Percentiles rank a stretch among this genome's conserved stretches.
Evolutionary conservation across 2,329 filamentous ascomycete species (phyloP).

Genomic region (Lachnellula occidentalis): DNA sequence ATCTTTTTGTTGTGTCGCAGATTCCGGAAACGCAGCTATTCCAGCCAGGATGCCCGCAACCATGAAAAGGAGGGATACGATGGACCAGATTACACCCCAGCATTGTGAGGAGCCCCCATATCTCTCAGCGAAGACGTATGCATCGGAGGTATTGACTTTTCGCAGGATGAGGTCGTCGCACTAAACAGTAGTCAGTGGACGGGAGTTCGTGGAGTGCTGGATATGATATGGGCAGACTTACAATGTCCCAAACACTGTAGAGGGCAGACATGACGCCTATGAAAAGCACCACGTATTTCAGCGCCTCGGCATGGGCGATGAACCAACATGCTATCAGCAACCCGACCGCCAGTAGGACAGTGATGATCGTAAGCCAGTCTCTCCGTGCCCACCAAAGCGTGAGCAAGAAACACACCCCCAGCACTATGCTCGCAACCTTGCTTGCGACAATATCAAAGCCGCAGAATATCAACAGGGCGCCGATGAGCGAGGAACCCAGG

Average conservation of each 20-base stretch:
- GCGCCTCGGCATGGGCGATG: constrained; percentile 66
- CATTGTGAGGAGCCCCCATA: constrained; percentile 77
- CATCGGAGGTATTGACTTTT: constrained; percentile 76
- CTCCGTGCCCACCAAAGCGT: constrained; percentile 76
- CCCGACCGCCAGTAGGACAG: constrained; percentile 64
- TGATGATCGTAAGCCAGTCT: constrained; percentile 72
- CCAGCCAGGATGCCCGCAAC: constrained; percentile 67
- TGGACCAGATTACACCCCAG: constrained; percentile 75
- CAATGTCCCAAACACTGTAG: constrained; percentile 79
- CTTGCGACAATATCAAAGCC: constrained; percentile 77
- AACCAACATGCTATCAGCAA: constrained; percentile 73
- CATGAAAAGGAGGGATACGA: constrained; percentile 69
- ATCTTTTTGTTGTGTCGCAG: constrained; percentile 60
- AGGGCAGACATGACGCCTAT: constrained; percentile 78
- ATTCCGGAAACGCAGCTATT: constrained; percentile 69
- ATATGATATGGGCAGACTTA: constrained; percentile 30
- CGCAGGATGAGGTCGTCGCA: constrained; percentile 76
- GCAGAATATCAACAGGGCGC: constrained; percentile 71
- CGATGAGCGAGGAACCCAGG: constrained; percentile 70
- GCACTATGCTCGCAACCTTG: constrained; percentile 69
- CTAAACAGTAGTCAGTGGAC: constrained; percentile 27
- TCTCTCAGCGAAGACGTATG: constrained; percentile 69
- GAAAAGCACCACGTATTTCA: constrained; percentile 72
- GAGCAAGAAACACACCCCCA: constrained; percentile 70
- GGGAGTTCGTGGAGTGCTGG: background rate